Conservation (phyloP, 2,329 filamentous ascomycete species). For the Didymella glomerata region DNA sequence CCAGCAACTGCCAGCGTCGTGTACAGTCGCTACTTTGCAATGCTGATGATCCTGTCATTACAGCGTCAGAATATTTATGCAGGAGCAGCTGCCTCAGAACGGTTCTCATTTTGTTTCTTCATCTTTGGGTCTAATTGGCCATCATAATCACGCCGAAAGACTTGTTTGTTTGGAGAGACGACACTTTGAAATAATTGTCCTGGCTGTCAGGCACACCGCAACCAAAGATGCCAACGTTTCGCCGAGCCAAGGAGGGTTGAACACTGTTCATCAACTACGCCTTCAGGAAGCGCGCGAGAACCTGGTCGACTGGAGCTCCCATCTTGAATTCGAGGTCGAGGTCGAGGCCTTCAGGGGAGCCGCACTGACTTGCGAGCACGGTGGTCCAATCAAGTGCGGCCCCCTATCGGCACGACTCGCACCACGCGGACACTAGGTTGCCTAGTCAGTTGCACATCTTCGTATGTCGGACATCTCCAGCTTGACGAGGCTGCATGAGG, state of each 20-base stretch:
- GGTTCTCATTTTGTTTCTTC: slow-evolving; percentile 20
- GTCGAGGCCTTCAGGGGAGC: slow-evolving; percentile 9
- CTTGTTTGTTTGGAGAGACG: slow-evolving; percentile 1
- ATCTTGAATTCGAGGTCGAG: slow-evolving; percentile 7
- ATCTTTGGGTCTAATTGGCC: slow-evolving; percentile 8
- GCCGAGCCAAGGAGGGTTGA: neutral
- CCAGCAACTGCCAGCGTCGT: slow-evolving; percentile 2
- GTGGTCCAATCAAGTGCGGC: neutral
- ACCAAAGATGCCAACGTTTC: neutral
- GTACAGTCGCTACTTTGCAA: neutral
- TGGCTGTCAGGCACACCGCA: slow-evolving; percentile 1
- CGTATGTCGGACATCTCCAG: slow-evolving; percentile 5
- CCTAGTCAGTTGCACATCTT: slow-evolving; percentile 3
- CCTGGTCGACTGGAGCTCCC: slow-evolving; percentile 4
- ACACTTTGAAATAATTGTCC: neutral
- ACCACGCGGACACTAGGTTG: slow-evolving; percentile 8
- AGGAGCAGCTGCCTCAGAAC: slow-evolving; percentile 10
- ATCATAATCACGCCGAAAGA: neutral
- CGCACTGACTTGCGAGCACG: slow-evolving; percentile 16
- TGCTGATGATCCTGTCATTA: slow-evolving; percentile 7
- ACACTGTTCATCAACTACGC: neutral
- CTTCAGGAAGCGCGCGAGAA: neutral
- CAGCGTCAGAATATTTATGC: slow-evolving; percentile 16
- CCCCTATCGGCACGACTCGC: slow-evolving; percentile 7
- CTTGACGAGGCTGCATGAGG: slow-evolving; percentile 10